Base-by-base conservation (phyloP, 1,139 yeast genomes). In the Sporopachydermia cereana region DNA sequence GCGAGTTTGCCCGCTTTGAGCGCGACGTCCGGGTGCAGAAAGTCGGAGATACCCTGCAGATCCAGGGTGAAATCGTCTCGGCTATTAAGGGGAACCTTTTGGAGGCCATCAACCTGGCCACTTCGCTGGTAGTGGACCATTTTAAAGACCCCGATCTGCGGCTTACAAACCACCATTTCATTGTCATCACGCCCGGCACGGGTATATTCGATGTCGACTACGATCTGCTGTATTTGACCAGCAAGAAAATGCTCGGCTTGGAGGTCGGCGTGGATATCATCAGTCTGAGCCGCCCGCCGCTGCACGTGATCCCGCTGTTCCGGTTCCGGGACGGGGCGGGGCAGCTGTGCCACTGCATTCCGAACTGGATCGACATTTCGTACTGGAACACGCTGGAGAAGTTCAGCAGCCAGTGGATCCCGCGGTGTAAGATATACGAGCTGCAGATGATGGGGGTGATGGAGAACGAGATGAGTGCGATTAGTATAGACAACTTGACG, bases 361-460 rank as follows among this genome's bases (percentile, higher is more conserved):
- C 98, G 1, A 82, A 84, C 46, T 91, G 97, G 97, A 75, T 93
- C 54, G 96, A 91, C 58, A 81, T 89, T 14, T 85, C 95, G 1
- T 91, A 83, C 56, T 91, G 93, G 82, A 76, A 74, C 29, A 57
- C 66, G 2, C 57, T 60, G 14, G 66, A 63, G 16, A 64, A 56
- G n/a, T 57, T 65, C 18, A 62, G 69, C 17, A 69, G 70, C 41
- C 84, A 81, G 53, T 91, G 97, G 96, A 75, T 82, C 24, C 96
- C 98, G 1, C 69, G 94, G 30, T 88, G 96, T 61, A 88, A 86
- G 57, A 88, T 93, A 44, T 89, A 91, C 59, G 97, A 89, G 55
- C 65, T 93, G 21, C 98, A 91, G 60, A 93, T 91, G 97, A 89
- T 89, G 95, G 98, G 97, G 0, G 76, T 89, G 3, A 86, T 89